Evolutionary conservation across 257 asterid genomes (phyloP), one percentile per base, ranked within the genome.

Genomic region (Mitragyna speciosa): DNA sequence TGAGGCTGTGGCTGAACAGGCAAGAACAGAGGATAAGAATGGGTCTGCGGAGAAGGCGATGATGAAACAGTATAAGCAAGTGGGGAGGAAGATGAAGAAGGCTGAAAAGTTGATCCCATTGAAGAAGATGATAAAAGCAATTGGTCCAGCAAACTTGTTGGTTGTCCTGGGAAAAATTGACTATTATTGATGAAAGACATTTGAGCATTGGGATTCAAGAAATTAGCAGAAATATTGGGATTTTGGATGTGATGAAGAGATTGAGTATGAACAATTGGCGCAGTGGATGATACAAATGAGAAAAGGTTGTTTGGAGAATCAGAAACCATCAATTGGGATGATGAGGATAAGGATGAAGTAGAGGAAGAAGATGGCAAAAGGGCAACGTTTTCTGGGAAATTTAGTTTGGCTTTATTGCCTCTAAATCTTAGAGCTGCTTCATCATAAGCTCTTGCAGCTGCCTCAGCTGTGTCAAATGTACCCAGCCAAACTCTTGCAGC

Each of bases 401-500:
- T 90, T 79, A 90, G 91, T 82, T 90, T 90, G 48, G 94, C 92
- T 80, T 84, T 90, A 39, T 74, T 87, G 72, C 92, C 94, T 73
- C 94, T 79, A 75, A 87, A 88, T 9, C 73, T 79, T 5, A 90
- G 84, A 6, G 94, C 92, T 0, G 92, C 92, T 77, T 86, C 82
- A 66, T 90, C 92, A 63, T 90, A 90, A 41, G 94, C 91, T 65
- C 87, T 61, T 45, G 94, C 94, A 7, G 92, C 92, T 0, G 79
- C 89, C 75, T 90, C 91, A 0, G 89, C 89, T 0, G 87, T 84
- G 72, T 90, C 88, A 72, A 88, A 88, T 16, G 93, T 90, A 24
- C 93, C 94, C 9, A 88, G 71, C 92, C 94, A 90, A 72, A 90
- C 90, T n/a, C 92, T 80, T 0, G 91, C 74, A 2, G 92, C 94